Evolutionary conservation across 164 flowering plant genomes (phyloP).

Genomic region (Nymphaea colorata): DNA sequence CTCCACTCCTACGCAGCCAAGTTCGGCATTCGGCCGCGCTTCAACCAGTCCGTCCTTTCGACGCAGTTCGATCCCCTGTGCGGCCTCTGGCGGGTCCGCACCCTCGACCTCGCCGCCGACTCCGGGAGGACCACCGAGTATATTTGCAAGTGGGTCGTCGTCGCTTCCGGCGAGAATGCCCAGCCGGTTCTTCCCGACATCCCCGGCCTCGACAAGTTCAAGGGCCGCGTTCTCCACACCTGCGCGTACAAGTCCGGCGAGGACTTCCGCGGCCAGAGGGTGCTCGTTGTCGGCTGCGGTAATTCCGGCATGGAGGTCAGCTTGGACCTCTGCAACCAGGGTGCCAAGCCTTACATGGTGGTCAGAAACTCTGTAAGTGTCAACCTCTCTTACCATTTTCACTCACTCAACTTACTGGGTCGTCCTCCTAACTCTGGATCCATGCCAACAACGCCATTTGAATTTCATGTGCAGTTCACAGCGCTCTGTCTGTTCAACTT

Average conservation of each 20-base stretch:
- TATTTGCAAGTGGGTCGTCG: conserved; percentile 57
- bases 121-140: conserved; percentile 25
- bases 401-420: too few species aligned
- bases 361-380: conserved; percentile 77
- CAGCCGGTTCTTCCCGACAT: conserved; percentile 68
- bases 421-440: too few species aligned
- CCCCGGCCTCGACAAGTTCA: conserved; percentile 46
- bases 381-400: too few species aligned
- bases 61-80: conserved; percentile 52
- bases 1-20: conserved; percentile 40
- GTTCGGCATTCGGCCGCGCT: conserved; percentile 44
- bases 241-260: conserved; percentile 65
- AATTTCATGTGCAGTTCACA: too few species aligned
- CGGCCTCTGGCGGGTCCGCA: conserved; percentile 52
- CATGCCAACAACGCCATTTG: too few species aligned
- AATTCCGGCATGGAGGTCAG: conserved; percentile 99
- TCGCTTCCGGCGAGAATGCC: conserved; percentile 90
- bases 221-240: conserved; percentile 55
- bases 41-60: conserved; percentile 43
- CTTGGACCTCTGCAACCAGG: conserved; percentile 71
- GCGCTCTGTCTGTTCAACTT: too few species aligned
- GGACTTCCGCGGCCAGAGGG: conserved; percentile 46
- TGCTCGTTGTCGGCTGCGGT: conserved; percentile 87
- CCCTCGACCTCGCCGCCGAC: conserved; percentile 9
- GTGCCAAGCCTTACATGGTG: conserved; percentile 78